phyloP scores from a whole-genome alignment of 2,329 filamentous ascomycete species.

The Arthroderma sp. region DNA sequence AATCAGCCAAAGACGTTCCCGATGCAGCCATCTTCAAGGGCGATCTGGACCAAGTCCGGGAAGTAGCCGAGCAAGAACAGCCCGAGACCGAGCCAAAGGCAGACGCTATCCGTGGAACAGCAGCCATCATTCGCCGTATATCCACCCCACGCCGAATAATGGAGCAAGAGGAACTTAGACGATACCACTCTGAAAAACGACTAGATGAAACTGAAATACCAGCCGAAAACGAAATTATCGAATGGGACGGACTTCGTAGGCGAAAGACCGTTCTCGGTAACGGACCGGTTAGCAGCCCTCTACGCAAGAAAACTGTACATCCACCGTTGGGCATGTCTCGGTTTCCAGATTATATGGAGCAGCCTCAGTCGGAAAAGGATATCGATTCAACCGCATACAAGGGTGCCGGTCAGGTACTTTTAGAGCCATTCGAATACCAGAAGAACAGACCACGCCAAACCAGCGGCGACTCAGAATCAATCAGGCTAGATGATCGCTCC shows the following conservation, averaged over 20 bases:
- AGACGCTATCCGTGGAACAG: constrained; percentile 83
- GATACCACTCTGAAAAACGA: constrained; percentile 65
- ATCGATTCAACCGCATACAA: no score
- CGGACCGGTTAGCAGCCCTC: constrained; percentile 28
- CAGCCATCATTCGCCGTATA: constrained; percentile 72
- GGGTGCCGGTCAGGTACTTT: no score
- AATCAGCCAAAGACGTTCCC: constrained; percentile 93
- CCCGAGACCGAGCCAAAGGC: constrained; percentile 94
- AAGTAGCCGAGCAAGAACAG: constrained; percentile 87
- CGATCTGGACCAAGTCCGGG: constrained; percentile 87
- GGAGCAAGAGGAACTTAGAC: constrained; percentile 65
- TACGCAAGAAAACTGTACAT: constrained; percentile 42
- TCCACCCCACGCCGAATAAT: constrained; percentile 62
- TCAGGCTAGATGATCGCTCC: no score
- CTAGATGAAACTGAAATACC: constrained; percentile 60
- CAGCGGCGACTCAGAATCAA: no score
- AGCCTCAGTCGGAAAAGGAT: no score
- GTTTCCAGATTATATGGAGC: constrained; percentile 57
- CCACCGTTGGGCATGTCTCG: constrained; percentile 79
- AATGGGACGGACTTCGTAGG: constrained; percentile 84
- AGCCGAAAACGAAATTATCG: constrained; percentile 63
- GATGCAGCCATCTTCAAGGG: constrained; percentile 85
- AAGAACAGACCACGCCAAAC: no score
- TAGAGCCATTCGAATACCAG: no score
- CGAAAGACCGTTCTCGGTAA: constrained; percentile 46